Percentiles rank a stretch among this genome's conserved stretches.
These are phyloP conservation scores for Malbranchea zuffiana DNA, from an alignment of 2,329 filamentous ascomycete genomes.

Conservation along the genomic window DNA sequence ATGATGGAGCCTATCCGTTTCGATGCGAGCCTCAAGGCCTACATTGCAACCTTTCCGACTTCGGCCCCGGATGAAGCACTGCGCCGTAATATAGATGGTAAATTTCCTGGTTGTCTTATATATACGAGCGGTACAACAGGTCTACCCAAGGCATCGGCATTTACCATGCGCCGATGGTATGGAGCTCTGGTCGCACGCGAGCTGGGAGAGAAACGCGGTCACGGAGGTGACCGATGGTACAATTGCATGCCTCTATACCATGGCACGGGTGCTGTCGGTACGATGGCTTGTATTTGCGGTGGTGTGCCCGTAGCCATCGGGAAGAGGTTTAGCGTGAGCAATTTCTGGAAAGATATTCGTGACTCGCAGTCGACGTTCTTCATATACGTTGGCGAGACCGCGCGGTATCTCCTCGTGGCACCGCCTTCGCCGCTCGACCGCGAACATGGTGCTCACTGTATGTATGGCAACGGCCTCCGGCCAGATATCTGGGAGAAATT, in stretches of 20 bases:
- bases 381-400: conserved; percentile 67
- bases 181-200: conserved; percentile 27
- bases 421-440: conserved; percentile 41
- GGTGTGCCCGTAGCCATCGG: conserved; percentile 37
- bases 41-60: conserved; percentile 40
- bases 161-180: conserved; percentile 44
- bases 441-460: conserved; percentile 36
- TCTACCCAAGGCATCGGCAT: conserved; percentile 58
- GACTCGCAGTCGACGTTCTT: conserved; percentile 59
- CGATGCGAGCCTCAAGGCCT: conserved; percentile 38
- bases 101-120: conserved; percentile 52
- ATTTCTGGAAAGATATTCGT: conserved; percentile 62
- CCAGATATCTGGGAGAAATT: conserved; percentile 60
- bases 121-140: conserved; percentile 72
- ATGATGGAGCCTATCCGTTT: conserved; percentile 49
- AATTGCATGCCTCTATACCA: conserved; percentile 70
- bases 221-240: conserved; percentile 53
- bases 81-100: conserved; percentile 41
- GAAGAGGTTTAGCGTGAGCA: conserved; percentile 51
- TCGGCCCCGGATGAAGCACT: conserved; percentile 46
- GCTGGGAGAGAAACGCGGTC: conserved; percentile 21
- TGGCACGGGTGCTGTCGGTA: conserved; percentile 56
- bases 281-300: conserved; percentile 45
- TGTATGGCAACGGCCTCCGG: conserved; percentile 40
- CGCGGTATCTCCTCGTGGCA: conserved; percentile 60